Evolutionary conservation across 345 rosid species (phyloP).

Genomic region (Acer yangbiense): DNA sequence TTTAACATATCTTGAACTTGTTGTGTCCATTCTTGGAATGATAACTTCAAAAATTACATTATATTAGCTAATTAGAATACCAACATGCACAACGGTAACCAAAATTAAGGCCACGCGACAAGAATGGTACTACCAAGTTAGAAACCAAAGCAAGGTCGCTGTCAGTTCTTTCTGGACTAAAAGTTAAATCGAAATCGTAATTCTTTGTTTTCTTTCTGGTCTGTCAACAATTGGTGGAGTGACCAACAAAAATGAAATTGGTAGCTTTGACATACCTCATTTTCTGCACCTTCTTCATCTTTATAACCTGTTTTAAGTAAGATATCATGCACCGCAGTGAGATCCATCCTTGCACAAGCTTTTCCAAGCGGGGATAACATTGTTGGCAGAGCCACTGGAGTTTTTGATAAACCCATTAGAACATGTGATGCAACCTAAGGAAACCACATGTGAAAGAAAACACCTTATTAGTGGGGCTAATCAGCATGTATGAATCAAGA

Average conservation of each 20-base stretch:
- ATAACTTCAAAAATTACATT: conserved; percentile 50
- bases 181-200: background rate
- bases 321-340: conserved; percentile 73
- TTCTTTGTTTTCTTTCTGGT: background rate
- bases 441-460: conserved; percentile 10
- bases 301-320: conserved; percentile 81
- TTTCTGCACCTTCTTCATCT: conserved; percentile 90
- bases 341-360: conserved; percentile 82
- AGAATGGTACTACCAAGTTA: background rate
- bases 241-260: conserved; percentile 10
- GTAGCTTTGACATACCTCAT: conserved; percentile 39
- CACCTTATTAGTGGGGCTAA: conserved; percentile 10
- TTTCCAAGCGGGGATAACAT: conserved; percentile 68
- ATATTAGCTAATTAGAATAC: background rate
- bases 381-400: conserved; percentile 54
- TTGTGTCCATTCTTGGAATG: conserved; percentile 98
- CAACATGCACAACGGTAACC: no score
- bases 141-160: background rate
- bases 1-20: conserved; percentile 97
- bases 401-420: conserved; percentile 61
- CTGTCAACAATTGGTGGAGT: background rate
- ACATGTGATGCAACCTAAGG: conserved; percentile 62
- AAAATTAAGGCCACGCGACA: no score
- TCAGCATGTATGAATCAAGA: background rate
- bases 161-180: background rate